These are phyloP conservation scores for Pleomassaria siparia DNA, from an alignment of 2,329 filamentous ascomycete genomes.

Conservation along the genomic window DNA sequence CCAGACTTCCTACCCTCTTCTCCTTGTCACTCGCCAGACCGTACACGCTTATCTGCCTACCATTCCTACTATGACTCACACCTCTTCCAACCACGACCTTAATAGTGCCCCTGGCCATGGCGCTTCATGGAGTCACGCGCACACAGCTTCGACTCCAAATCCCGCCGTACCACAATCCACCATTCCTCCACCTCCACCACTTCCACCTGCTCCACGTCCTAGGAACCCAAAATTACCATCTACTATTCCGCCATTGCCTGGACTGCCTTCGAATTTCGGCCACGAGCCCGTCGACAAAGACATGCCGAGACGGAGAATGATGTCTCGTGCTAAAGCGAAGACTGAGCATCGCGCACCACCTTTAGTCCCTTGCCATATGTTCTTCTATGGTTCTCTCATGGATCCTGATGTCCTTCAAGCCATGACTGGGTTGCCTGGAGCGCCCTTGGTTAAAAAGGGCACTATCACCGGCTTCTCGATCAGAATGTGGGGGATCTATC, in stretches of 20 bases:
- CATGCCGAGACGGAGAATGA: not conserved
- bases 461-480: constrained; percentile 26
- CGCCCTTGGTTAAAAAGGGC: constrained; percentile 19
- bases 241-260: not conserved
- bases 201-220: not conserved
- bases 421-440: constrained; percentile 25
- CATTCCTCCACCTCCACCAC: not conserved
- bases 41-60: not conserved
- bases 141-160: not conserved
- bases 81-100: not conserved
- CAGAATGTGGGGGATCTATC: constrained; percentile 40
- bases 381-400: constrained; percentile 38
- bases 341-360: constrained; percentile 1
- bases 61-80: not conserved
- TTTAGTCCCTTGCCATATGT: constrained; percentile 30
- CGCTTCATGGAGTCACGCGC: not conserved
- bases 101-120: not conserved
- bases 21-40: not conserved
- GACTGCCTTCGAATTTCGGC: not conserved
- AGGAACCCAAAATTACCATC: not conserved
- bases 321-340: not conserved
- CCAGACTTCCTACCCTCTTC: not conserved
- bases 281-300: not conserved
- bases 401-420: constrained; percentile 32
- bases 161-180: not conserved